Conservation (phyloP, 2,329 filamentous ascomycete genomes). For the Sarocladium kiliense region DNA sequence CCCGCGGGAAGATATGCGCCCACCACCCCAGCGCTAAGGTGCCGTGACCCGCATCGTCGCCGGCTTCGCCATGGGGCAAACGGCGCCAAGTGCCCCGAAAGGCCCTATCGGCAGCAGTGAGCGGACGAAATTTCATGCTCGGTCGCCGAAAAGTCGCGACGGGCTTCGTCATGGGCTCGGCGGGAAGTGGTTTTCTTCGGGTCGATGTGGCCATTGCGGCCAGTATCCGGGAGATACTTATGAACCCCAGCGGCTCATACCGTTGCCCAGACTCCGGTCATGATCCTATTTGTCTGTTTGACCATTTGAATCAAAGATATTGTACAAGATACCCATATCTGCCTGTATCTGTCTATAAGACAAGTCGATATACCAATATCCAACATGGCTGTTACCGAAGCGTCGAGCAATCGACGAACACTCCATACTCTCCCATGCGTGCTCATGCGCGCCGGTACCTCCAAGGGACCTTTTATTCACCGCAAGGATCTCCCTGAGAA, state of each 20-base stretch:
- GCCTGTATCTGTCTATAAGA: background rate
- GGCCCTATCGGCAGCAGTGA: too few relatives aligned
- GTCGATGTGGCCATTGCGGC: too few relatives aligned
- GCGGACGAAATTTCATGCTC: background rate
- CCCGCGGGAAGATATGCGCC: background rate
- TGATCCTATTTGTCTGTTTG: background rate
- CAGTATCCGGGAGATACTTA: background rate
- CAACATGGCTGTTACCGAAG: conserved; percentile 10
- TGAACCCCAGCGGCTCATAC: background rate
- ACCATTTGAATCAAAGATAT: background rate
- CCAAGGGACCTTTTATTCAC: conserved; percentile 55
- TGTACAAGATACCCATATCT: background rate
- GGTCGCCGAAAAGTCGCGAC: background rate
- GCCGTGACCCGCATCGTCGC: background rate
- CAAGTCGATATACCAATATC: background rate
- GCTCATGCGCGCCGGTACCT: conserved; percentile 60
- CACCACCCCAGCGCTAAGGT: background rate
- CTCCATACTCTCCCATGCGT: conserved; percentile 38
- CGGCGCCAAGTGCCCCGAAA: background rate
- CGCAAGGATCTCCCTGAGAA: conserved; percentile 43
- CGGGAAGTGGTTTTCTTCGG: background rate
- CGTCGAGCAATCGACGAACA: conserved; percentile 7
- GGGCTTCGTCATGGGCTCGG: background rate
- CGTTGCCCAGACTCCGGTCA: background rate
- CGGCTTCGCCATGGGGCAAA: background rate